Evolutionary conservation across 202 grass and related monocot species (phyloP).

Genomic region (Schoenoplectus triqueter): DNA sequence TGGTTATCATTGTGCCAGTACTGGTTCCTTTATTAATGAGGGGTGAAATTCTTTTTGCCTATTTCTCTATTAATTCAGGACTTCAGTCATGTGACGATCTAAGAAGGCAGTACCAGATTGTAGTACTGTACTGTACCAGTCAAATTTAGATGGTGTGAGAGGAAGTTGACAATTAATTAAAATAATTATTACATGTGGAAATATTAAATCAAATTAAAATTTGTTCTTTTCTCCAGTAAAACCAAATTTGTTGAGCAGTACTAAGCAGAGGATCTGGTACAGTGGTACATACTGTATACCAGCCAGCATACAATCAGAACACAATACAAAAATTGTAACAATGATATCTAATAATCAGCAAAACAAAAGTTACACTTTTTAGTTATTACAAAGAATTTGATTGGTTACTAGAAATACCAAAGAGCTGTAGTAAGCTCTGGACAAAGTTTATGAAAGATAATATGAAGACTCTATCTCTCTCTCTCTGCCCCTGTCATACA

Average conservation of each 20-base stretch:
- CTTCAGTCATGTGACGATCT: not conserved
- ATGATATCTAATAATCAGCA: not conserved
- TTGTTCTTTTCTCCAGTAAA: not conserved
- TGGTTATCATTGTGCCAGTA: constrained; percentile 6
- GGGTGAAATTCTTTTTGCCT: not conserved
- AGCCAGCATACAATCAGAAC: not conserved
- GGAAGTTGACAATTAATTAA: not conserved
- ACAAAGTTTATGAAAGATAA: not conserved
- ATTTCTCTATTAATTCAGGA: not conserved
- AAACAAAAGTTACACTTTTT: constrained; percentile 8
- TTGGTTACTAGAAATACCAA: constrained; percentile 10
- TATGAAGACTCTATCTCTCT: no score
- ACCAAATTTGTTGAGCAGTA: not conserved
- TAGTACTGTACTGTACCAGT: not conserved
- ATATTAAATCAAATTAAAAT: not conserved
- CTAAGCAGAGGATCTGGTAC: not conserved
- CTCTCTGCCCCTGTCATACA: not conserved
- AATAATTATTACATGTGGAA: not conserved
- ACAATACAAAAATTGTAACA: not conserved
- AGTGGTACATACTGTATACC: not conserved
- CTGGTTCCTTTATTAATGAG: constrained; percentile 8
- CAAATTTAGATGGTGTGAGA: not conserved
- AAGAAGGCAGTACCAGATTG: not conserved
- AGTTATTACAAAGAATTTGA: constrained; percentile 1
- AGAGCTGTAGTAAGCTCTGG: constrained; percentile 11